These are phyloP conservation scores for Fagopyrum homotropicum DNA, from an alignment of 148 eudicot genomes.

Conservation along the genomic window DNA sequence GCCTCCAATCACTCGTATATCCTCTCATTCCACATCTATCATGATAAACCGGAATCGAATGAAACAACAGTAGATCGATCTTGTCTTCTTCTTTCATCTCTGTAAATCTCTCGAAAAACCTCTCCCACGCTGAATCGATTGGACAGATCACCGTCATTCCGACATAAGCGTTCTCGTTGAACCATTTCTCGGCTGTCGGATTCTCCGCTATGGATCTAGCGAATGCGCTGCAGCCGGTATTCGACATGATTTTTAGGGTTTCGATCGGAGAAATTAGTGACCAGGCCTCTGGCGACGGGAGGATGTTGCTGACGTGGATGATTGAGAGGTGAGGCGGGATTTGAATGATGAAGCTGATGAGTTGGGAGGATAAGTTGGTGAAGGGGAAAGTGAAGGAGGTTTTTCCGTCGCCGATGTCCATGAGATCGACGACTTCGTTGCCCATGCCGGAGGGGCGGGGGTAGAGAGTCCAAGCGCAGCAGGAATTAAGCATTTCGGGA, in stretches of 20 bases:
- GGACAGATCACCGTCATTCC: background rate
- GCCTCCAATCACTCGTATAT: background rate
- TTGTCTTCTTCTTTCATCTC: background rate
- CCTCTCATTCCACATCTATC: background rate
- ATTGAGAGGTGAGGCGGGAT: background rate
- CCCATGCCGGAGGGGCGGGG: background rate
- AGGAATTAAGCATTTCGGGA: slow-evolving; percentile 36
- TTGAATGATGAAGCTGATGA: background rate
- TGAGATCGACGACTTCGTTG: background rate
- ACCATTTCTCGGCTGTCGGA: background rate
- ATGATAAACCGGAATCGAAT: background rate
- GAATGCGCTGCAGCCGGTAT: background rate
- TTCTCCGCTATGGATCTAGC: slow-evolving; percentile 4
- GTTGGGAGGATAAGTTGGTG: background rate
- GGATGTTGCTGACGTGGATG: slow-evolving; percentile 2
- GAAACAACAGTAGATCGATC: background rate
- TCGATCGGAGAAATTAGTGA: background rate
- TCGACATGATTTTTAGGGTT: background rate
- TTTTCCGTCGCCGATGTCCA: background rate
- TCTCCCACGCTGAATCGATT: background rate
- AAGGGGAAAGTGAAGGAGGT: background rate
- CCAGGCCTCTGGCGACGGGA: background rate
- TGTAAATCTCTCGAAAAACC: background rate
- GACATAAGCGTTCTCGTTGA: background rate
- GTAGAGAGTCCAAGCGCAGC: slow-evolving; percentile 22